These are phyloP conservation scores for Dissoconium aciculare DNA, from an alignment of 2,329 filamentous ascomycete species.

Conservation along the genomic window DNA sequence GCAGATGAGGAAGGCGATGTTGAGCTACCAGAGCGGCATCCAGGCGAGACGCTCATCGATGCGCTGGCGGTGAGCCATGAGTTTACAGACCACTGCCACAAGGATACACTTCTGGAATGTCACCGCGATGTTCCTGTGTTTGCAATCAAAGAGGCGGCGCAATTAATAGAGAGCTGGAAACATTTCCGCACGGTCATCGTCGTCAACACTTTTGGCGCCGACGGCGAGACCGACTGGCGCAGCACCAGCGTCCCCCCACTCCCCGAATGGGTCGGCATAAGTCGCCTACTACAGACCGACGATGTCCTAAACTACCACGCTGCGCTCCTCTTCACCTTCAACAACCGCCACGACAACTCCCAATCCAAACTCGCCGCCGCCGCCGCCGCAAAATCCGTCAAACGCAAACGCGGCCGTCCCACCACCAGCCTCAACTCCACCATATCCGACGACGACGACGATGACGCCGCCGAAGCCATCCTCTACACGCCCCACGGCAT, in stretches of 20 bases:
- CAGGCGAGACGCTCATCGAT: slow-evolving; percentile 35
- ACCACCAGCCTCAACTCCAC: slow-evolving; percentile 5
- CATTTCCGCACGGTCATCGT: slow-evolving; percentile 44
- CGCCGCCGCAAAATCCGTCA: slow-evolving; percentile 8
- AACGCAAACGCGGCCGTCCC: slow-evolving; percentile 5
- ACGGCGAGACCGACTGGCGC: slow-evolving; percentile 30
- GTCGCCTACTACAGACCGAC: slow-evolving; percentile 38
- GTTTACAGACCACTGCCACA: slow-evolving; percentile 55
- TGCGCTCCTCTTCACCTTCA: slow-evolving; percentile 45
- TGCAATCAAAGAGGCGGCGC: slow-evolving; percentile 42
- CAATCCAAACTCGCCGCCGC: slow-evolving; percentile 6
- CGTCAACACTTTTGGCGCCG: slow-evolving; percentile 31
- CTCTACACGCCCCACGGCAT: slow-evolving; percentile 53
- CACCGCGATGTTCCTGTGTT: slow-evolving; percentile 41
- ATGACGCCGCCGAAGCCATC: slow-evolving; percentile 37
- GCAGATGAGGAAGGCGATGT: not conserved
- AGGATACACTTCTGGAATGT: slow-evolving; percentile 44
- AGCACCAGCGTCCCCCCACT: slow-evolving; percentile 32
- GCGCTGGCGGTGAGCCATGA: slow-evolving; percentile 48
- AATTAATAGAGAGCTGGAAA: slow-evolving; percentile 41
- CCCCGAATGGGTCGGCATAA: slow-evolving; percentile 48
- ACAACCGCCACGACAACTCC: slow-evolving; percentile 15
- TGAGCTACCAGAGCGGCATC: slow-evolving; percentile 4
- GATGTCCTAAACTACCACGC: slow-evolving; percentile 48
- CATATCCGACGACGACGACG: slow-evolving; percentile 13